Base-by-base conservation (phyloP, 768 basidiomycete genomes). In the Tephrocybe sp. region DNA sequence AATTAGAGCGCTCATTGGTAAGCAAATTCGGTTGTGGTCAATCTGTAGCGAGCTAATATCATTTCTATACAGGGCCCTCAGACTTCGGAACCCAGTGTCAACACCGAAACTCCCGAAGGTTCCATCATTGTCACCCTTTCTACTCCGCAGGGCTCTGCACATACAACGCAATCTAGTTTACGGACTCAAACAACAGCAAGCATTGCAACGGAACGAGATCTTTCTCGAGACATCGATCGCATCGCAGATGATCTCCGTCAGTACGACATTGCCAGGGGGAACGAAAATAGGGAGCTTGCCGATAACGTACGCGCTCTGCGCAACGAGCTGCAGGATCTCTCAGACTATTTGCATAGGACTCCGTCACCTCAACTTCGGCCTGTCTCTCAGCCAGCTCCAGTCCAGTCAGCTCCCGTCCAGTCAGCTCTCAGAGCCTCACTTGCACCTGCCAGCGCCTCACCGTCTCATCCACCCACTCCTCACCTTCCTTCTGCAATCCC, bases 241-340 rank as follows among this genome's bases (percentile, higher is more conserved):
- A 63, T 82, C 9, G 74, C 70, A 1, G 82, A 88, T 45, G 84
- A 89, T 46, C 61, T 92, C 11, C 72, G 71, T 8, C 62, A 66
- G 2, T 75, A 75, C 49, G 83, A 92, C 58, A 71, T 77, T 26
- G 70, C 74, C 15, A 72, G 88, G 47, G 84, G 81, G 0, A 73
- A 79, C 2, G 88, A 94, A 57, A 79, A 75, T 25, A 73, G 79
- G 23, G 84, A 85, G 14, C 62, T 94, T 7, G 75, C 78, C 0
- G 82, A 81, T 40, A 84, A 88, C 61, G 74, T 96, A 3, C 79
- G 79, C 45, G 79, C 83, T 0, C 80, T 97, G 33, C 79, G 86
- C 51, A 74, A 85, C 32, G 84, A 89, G 56, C 70, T 96, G 2
- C 75, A 74, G 11, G 81, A 84, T 39, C 73, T 94, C 10, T 78